phyloP scores from a whole-genome alignment of 331 rosid genomes.

The Malus hybrid region DNA sequence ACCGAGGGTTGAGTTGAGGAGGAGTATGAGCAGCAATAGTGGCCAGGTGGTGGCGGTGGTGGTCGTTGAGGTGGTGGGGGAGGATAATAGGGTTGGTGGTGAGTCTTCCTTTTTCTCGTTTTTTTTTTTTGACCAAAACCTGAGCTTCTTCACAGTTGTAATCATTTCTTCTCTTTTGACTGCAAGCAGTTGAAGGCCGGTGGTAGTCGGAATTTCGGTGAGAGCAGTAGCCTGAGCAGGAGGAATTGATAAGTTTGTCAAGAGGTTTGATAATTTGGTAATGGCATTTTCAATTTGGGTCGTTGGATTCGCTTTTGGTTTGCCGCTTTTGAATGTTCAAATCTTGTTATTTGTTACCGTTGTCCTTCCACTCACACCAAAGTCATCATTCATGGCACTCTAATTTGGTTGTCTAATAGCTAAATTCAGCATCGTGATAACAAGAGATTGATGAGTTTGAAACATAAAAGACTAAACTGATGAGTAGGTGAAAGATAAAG shows the following conservation, averaged over 20 bases:
- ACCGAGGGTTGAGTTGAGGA: constrained; percentile 55
- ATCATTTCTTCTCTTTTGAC: constrained; percentile 11
- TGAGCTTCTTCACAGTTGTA: constrained; percentile 66
- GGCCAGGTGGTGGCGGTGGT: constrained; percentile 8
- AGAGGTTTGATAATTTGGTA: too few relatives aligned
- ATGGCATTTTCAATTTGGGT: too few relatives aligned
- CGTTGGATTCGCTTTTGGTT: too few relatives aligned
- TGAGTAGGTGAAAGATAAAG: too few relatives aligned
- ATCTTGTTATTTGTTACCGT: too few relatives aligned
- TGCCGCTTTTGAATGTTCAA: too few relatives aligned
- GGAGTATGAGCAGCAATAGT: constrained; percentile 15
- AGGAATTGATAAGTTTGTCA: not conserved
- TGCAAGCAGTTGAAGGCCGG: not conserved
- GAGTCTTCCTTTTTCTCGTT: constrained; percentile 31
- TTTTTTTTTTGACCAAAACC: constrained; percentile 54
- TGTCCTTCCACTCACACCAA: too few relatives aligned
- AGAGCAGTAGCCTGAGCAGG: not conserved
- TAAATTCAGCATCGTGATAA: too few relatives aligned
- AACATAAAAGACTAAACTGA: too few relatives aligned
- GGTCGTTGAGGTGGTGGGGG: constrained; percentile 25
- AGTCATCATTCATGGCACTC: too few relatives aligned
- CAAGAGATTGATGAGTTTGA: too few relatives aligned
- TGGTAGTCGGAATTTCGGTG: not conserved
- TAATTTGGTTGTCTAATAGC: too few relatives aligned
- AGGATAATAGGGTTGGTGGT: constrained; percentile 1